phyloP scores from a whole-genome alignment of 2,329 filamentous ascomycete species.

The Ceratocystis eucalypticola region DNA sequence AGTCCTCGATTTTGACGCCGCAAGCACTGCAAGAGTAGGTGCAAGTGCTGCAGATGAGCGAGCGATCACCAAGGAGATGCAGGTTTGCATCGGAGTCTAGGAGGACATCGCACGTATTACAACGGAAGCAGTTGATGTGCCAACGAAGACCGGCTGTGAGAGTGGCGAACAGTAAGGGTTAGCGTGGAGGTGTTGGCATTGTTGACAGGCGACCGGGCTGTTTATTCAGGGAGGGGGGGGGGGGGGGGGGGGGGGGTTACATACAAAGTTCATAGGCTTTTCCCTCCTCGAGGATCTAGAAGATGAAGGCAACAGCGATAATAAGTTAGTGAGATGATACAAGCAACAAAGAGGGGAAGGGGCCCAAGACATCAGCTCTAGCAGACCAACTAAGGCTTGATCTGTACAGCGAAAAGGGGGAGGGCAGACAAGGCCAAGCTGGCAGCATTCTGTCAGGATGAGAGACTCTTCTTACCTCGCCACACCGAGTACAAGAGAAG shows the following conservation, averaged over 20 bases:
- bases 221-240: no score
- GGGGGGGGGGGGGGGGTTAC: slow-evolving; percentile 24
- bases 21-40: slow-evolving; percentile 98
- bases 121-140: slow-evolving; percentile 98
- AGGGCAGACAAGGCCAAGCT: neutral
- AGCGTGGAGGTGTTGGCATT: neutral
- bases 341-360: no score
- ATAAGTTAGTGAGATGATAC: neutral
- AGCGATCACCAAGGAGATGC: slow-evolving; percentile 90
- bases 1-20: slow-evolving; percentile 92
- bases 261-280: slow-evolving; percentile 95
- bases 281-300: slow-evolving; percentile 89
- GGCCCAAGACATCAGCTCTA: no score
- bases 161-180: neutral
- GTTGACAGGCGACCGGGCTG: neutral
- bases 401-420: neutral
- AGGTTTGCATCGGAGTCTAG: slow-evolving; percentile 98
- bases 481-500: slow-evolving; percentile 85
- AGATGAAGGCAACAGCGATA: neutral
- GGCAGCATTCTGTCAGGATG: neutral
- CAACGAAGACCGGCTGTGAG: slow-evolving; percentile 76
- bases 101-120: slow-evolving; percentile 86
- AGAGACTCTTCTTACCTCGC: slow-evolving; percentile 50
- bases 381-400: no score
- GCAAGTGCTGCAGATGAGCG: slow-evolving; percentile 97